Evolutionary conservation across 2,329 filamentous ascomycete species (phyloP).

Genomic region (Penicillium sp.): DNA sequence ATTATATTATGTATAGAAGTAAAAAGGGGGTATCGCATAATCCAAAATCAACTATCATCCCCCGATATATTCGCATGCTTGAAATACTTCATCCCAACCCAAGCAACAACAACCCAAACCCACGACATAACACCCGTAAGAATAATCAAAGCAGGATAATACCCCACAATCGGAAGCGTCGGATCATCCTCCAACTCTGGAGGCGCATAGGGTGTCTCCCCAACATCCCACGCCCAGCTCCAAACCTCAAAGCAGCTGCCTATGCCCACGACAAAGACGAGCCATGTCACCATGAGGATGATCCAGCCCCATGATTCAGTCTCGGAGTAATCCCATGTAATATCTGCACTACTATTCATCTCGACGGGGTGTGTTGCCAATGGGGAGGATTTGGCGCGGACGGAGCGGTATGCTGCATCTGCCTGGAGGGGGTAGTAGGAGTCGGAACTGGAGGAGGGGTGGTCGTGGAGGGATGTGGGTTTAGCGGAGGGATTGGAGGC

Average conservation of each 20-base stretch:
- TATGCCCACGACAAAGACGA: conserved; percentile 95
- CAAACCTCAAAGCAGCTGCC: conserved; percentile 91
- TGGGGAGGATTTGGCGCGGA: conserved; percentile 38
- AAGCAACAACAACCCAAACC: conserved; percentile 97
- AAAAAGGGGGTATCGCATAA: neutral
- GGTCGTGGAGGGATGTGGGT: conserved; percentile 27
- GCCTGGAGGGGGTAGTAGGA: conserved; percentile 58
- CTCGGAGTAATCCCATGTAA: conserved; percentile 80
- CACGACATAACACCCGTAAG: conserved; percentile 94
- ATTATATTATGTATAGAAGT: conserved; percentile 2
- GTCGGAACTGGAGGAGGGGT: conserved; percentile 59
- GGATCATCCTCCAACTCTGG: conserved; percentile 94
- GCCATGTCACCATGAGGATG: conserved; percentile 84
- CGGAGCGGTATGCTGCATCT: conserved; percentile 33
- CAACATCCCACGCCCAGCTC: conserved; percentile 99
- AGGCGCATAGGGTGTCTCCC: conserved; percentile 90
- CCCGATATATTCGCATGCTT: conserved; percentile 88
- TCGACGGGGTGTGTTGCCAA: conserved; percentile 36
- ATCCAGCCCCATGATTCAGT: conserved; percentile 99
- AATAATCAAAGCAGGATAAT: conserved; percentile 93
- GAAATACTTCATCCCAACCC: conserved; percentile 99
- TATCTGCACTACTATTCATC: conserved; percentile 44
- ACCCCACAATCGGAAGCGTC: conserved; percentile 91
- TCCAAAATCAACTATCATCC: conserved; percentile 46
- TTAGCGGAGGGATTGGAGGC: conserved; percentile 17